phyloP scores from a whole-genome alignment of 148 eudicot genomes.

The Persicaria tinctoria region DNA sequence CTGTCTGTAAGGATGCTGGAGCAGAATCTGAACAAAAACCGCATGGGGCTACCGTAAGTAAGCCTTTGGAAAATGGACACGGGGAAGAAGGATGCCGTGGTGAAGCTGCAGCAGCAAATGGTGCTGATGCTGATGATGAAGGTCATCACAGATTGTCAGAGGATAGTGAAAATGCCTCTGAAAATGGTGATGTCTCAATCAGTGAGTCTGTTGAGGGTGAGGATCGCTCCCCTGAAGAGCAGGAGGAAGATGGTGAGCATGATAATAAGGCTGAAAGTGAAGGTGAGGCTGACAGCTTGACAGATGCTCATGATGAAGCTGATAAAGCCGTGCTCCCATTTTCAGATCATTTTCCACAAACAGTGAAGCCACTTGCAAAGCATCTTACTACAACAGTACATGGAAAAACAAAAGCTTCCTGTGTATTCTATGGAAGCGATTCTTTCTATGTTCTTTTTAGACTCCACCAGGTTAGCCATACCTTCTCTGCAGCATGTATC shows the following conservation, averaged over 20 bases:
- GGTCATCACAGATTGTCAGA: conserved; percentile 61
- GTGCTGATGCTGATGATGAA: conserved; percentile 52
- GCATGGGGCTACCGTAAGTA: conserved; percentile 26
- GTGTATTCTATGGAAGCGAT: conserved; percentile 78
- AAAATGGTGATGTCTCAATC: conserved; percentile 61
- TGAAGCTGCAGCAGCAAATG: conserved; percentile 27
- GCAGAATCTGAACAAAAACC: conserved; percentile 26
- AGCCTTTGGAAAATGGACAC: conserved; percentile 24
- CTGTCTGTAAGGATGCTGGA: conserved; percentile 33
- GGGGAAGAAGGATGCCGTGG: conserved; percentile 22
- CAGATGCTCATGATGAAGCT: conserved; percentile 52
- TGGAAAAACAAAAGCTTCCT: conserved; percentile 30
- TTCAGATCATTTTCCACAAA: conserved; percentile 39
- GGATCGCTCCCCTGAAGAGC: conserved; percentile 56
- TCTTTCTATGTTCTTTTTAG: conserved; percentile 81
- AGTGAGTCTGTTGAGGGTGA: conserved; percentile 79
- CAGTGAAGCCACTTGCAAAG: conserved; percentile 60
- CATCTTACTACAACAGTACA: conserved; percentile 32
- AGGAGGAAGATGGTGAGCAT: conserved; percentile 46
- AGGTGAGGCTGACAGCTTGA: conserved; percentile 62
- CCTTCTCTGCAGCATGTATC: neutral
- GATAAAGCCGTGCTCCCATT: conserved; percentile 33
- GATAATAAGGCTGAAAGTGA: conserved; percentile 73
- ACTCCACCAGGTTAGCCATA: conserved; percentile 67
- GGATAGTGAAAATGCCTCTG: conserved; percentile 70